A percentile compares a stretch with the other conserved stretches of the same genome.
phyloP scores from a whole-genome alignment of 495 filamentous ascomycete species.

The Penicillium robsamsonii region DNA sequence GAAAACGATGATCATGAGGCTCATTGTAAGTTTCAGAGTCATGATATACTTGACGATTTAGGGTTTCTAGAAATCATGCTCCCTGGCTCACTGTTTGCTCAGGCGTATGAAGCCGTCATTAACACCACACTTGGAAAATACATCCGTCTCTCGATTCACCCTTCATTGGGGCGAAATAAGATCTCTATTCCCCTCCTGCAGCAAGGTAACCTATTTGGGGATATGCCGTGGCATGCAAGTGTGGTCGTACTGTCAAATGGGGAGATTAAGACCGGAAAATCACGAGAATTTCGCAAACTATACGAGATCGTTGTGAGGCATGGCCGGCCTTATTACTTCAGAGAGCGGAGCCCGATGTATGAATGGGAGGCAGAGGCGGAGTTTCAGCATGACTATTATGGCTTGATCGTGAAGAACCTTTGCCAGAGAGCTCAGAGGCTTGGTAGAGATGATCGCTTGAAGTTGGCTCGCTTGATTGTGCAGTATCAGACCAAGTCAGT shows the following conservation, averaged over 20 bases:
- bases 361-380: slow-evolving; percentile 9
- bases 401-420: slow-evolving; percentile 3
- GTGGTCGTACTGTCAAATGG: slow-evolving; percentile 8
- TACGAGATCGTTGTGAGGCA: slow-evolving; percentile 9
- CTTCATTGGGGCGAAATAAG: slow-evolving; percentile 8
- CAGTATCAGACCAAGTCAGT: slow-evolving; percentile 5
- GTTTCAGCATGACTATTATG: slow-evolving; percentile 8
- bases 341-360: slow-evolving; percentile 3
- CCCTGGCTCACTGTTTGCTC: neutral
- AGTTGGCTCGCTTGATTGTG: slow-evolving; percentile 9
- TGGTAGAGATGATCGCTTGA: slow-evolving; percentile 8
- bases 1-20: slow-evolving; percentile 10
- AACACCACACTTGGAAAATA: slow-evolving; percentile 1
- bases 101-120: slow-evolving; percentile 12
- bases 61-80: neutral
- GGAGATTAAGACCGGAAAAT: neutral
- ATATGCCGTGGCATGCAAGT: slow-evolving; percentile 13
- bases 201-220: slow-evolving; percentile 7
- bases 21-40: slow-evolving; percentile 1
- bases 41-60: neutral
- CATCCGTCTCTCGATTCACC: slow-evolving; percentile 10
- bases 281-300: slow-evolving; percentile 6
- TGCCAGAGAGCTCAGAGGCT: neutral
- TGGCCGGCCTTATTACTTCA: slow-evolving; percentile 9
- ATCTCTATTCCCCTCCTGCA: slow-evolving; percentile 8